Conservation (phyloP, 805 yeast genomes). For the Myxozyma mucilagina region DNA sequence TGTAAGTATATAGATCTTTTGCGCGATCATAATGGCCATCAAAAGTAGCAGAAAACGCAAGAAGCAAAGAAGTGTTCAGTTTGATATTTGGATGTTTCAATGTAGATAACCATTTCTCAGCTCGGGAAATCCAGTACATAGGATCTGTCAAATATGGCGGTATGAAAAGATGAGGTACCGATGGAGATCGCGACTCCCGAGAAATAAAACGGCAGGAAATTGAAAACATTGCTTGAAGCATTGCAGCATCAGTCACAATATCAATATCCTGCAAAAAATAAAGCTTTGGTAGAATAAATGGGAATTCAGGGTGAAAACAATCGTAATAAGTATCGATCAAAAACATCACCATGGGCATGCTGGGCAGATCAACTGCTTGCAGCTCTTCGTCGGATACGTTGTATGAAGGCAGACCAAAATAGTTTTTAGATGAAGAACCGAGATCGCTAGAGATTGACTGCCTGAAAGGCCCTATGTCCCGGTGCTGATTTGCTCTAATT, state of each 20-base stretch:
- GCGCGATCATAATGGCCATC: conserved; percentile 25
- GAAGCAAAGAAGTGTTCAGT: conserved; percentile 11
- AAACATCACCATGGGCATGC: conserved; percentile 10
- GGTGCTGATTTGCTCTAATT: neutral
- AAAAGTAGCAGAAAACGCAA: conserved; percentile 23
- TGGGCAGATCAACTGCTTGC: conserved; percentile 17
- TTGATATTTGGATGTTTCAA: conserved; percentile 16
- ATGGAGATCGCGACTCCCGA: neutral
- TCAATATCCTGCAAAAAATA: conserved; percentile 8
- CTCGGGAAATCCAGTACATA: conserved; percentile 28
- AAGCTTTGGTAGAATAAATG: conserved; percentile 27
- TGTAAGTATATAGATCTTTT: conserved; percentile 10
- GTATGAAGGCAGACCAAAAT: neutral
- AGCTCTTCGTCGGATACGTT: conserved; percentile 7
- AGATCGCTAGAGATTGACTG: too few species aligned
- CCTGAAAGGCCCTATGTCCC: too few species aligned
- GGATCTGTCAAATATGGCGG: conserved; percentile 23
- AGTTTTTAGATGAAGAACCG: neutral
- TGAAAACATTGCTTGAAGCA: conserved; percentile 29
- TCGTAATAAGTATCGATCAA: conserved; percentile 26
- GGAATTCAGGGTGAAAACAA: conserved; percentile 22
- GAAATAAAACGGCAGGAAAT: conserved; percentile 25
- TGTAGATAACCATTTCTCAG: conserved; percentile 24
- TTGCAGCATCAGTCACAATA: conserved; percentile 21
- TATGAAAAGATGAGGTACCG: neutral